A percentile compares a stretch with the other conserved stretches of the same genome.
Conservation (phyloP, 768 basidiomycete genomes). For the Suillus tomentosus region DNA sequence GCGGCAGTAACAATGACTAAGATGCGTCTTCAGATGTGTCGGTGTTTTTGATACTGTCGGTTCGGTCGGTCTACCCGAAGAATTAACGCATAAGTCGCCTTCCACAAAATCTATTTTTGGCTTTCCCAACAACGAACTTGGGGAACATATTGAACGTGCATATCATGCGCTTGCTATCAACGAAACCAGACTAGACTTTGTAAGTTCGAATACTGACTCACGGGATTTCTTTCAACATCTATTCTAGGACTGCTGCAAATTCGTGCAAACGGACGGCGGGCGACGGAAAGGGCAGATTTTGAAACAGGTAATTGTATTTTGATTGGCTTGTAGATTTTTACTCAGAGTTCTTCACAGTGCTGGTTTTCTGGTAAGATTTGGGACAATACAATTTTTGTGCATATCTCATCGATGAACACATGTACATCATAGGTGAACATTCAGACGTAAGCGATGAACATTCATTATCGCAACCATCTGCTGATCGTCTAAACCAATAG, state of each 20-base stretch:
- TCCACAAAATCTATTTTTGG: conserved; percentile 59
- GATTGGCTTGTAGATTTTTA: neutral
- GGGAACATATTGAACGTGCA: conserved; percentile 62
- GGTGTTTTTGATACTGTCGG: conserved; percentile 84
- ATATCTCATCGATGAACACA: conserved; percentile 5
- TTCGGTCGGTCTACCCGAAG: conserved; percentile 68
- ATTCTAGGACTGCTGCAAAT: conserved; percentile 61
- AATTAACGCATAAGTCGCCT: conserved; percentile 48
- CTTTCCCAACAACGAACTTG: conserved; percentile 60
- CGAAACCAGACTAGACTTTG: conserved; percentile 69
- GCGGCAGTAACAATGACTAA: conserved; percentile 1
- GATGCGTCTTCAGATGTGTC: conserved; percentile 47
- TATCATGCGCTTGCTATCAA: conserved; percentile 74
- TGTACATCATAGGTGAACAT: conserved; percentile 29
- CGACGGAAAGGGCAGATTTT: conserved; percentile 56
- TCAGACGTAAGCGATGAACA: conserved; percentile 20
- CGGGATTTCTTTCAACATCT: conserved; percentile 7
- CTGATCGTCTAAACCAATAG: conserved; percentile 33
- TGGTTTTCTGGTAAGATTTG: conserved; percentile 65
- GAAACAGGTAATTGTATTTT: conserved; percentile 50
- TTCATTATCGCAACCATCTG: conserved; percentile 6
- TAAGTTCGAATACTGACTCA: conserved; percentile 33
- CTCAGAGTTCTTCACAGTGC: conserved; percentile 41
- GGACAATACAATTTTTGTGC: neutral
- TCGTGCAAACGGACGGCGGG: conserved; percentile 57